These are phyloP conservation scores for Teratosphaeria destructans DNA, from an alignment of 2,329 filamentous ascomycete species.

Conservation along the genomic window DNA sequence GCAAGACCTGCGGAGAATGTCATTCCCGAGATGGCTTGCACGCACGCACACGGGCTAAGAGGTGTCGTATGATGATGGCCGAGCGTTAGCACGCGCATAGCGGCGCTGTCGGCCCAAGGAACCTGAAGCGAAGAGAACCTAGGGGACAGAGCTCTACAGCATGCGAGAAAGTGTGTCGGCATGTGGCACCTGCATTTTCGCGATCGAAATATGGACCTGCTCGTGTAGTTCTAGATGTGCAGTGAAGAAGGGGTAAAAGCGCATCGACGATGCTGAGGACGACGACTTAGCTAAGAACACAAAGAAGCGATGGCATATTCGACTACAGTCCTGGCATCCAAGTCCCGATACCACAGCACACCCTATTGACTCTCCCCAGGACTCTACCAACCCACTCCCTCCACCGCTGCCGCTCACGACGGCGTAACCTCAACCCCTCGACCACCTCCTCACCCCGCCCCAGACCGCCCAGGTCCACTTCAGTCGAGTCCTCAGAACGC, in stretches of 20 bases:
- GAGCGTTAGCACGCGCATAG: too few relatives aligned
- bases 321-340: neutral
- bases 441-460: neutral
- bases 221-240: neutral
- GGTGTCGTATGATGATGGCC: too few relatives aligned
- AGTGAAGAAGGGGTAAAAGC: neutral
- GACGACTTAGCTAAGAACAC: neutral
- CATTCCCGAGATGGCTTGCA: too few relatives aligned
- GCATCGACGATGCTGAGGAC: neutral
- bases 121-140: neutral
- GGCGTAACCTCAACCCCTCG: neutral
- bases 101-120: neutral
- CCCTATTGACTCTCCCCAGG: neutral
- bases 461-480: neutral
- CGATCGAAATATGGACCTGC: neutral
- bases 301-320: neutral
- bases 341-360: neutral
- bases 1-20: neutral
- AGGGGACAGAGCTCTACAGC: too few relatives aligned
- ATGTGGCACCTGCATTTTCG: neutral
- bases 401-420: neutral
- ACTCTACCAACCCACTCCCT: neutral
- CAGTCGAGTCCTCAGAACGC: neutral
- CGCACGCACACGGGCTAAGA: too few relatives aligned
- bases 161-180: neutral